Percentiles rank a stretch among this genome's conserved stretches.
Conservation (phyloP, 2,329 filamentous ascomycete genomes). For the Davidsoniella virescens region DNA sequence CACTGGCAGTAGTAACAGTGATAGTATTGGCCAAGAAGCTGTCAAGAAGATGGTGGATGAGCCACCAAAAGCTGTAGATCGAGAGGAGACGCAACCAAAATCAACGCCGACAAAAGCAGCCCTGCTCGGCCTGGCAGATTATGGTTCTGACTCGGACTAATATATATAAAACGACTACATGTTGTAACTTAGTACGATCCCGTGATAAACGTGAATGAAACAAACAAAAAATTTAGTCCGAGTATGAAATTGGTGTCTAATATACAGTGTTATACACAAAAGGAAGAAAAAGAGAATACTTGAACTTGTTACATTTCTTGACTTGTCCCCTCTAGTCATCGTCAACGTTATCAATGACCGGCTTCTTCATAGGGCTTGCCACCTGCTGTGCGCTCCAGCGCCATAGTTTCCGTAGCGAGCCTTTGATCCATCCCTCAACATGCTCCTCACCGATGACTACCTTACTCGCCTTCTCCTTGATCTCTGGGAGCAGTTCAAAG, state of each 20-base stretch:
- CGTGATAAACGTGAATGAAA: too few species aligned
- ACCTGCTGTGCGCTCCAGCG: constrained; percentile 32
- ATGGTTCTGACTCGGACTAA: constrained; percentile 29
- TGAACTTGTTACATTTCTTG: neutral
- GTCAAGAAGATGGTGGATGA: neutral
- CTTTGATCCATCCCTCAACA: constrained; percentile 53
- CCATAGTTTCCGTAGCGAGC: constrained; percentile 35
- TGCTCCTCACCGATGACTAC: constrained; percentile 52
- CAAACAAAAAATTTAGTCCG: too few species aligned
- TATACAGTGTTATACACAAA: too few species aligned
- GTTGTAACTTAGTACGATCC: too few species aligned
- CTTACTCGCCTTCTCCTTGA: constrained; percentile 48
- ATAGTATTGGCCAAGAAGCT: neutral
- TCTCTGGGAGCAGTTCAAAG: constrained; percentile 53
- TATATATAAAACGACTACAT: neutral
- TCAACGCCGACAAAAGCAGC: constrained; percentile 10
- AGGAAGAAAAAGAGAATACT: too few species aligned
- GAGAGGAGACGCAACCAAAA: neutral
- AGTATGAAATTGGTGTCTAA: too few species aligned
- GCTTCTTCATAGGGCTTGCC: constrained; percentile 24
- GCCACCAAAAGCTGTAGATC: neutral
- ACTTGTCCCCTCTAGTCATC: constrained; percentile 18
- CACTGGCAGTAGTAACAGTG: too few species aligned
- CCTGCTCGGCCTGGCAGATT: constrained; percentile 32
- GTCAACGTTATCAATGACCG: constrained; percentile 24